These are phyloP conservation scores for Verruconis gallopava DNA, from an alignment of 2,329 filamentous ascomycete species.

Conservation along the genomic window DNA sequence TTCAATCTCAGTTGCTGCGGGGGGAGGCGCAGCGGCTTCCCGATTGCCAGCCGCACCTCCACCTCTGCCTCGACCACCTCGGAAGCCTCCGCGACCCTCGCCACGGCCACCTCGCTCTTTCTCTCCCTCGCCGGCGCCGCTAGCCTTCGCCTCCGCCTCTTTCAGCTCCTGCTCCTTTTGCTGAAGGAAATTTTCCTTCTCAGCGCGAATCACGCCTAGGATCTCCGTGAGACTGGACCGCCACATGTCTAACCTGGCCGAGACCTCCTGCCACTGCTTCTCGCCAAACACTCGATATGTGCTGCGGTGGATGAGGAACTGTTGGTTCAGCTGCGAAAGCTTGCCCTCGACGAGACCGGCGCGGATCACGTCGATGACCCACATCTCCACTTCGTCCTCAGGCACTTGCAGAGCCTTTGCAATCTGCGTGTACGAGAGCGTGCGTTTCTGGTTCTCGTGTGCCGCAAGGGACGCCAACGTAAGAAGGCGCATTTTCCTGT, in stretches of 20 bases:
- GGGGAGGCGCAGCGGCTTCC: neutral
- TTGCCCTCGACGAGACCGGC: slow-evolving; percentile 93
- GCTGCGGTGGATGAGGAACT: slow-evolving; percentile 90
- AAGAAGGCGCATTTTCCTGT: slow-evolving; percentile 92
- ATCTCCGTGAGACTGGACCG: slow-evolving; percentile 69
- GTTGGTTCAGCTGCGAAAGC: slow-evolving; percentile 80
- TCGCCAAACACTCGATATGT: slow-evolving; percentile 95
- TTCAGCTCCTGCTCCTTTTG: slow-evolving; percentile 67
- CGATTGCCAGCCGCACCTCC: neutral
- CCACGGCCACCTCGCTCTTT: slow-evolving; percentile 7
- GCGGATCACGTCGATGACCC: slow-evolving; percentile 97
- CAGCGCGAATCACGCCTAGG: slow-evolving; percentile 60
- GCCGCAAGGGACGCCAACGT: slow-evolving; percentile 86
- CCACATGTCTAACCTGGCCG: slow-evolving; percentile 84
- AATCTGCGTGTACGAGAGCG: slow-evolving; percentile 79
- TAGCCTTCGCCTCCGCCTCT: slow-evolving; percentile 55
- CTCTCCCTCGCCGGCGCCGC: slow-evolving; percentile 12
- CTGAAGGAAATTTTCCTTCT: slow-evolving; percentile 66
- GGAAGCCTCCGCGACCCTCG: slow-evolving; percentile 1
- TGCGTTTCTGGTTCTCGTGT: slow-evolving; percentile 60
- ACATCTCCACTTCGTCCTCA: slow-evolving; percentile 80
- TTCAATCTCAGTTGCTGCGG: neutral
- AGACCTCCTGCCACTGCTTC: slow-evolving; percentile 96
- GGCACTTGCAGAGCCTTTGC: slow-evolving; percentile 74
- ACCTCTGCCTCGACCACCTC: neutral